These are phyloP conservation scores for Mollisia scopiformis DNA, from an alignment of 2,329 filamentous ascomycete genomes.

Conservation along the genomic window DNA sequence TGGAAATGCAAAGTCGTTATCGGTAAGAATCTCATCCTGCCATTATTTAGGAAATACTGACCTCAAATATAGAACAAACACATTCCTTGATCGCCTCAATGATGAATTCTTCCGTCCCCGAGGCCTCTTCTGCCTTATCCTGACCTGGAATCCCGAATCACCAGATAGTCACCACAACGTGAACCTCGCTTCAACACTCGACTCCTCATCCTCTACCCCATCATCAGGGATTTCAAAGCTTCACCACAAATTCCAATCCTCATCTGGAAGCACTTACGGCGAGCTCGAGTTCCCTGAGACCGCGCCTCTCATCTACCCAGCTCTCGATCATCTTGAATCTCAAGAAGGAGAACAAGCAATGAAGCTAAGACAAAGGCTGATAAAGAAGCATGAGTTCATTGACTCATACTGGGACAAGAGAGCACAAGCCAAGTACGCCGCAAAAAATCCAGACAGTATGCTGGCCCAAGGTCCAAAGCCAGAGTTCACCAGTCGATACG, in stretches of 20 bases:
- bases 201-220: not conserved
- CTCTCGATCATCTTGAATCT: not conserved
- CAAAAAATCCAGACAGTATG: not conserved
- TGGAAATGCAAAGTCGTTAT: not conserved
- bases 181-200: not conserved
- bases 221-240: not conserved
- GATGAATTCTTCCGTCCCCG: slow-evolving; percentile 55
- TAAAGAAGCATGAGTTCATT: not conserved
- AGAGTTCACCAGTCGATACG: not conserved
- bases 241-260: not conserved
- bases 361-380: not conserved
- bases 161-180: not conserved
- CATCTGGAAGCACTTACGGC: not conserved
- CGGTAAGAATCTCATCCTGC: not conserved
- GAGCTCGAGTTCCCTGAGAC: not conserved
- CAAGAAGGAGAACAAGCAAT: not conserved
- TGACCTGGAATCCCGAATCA: slow-evolving; percentile 50
- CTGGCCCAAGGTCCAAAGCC: not conserved
- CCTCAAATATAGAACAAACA: not conserved
- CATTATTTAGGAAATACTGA: not conserved
- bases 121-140: slow-evolving; percentile 55
- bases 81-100: slow-evolving; percentile 52
- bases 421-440: not conserved
- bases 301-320: not conserved
- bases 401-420: not conserved